A percentile compares a stretch with the other conserved stretches of the same genome.
These are phyloP conservation scores for Pleomassaria siparia DNA, from an alignment of 2,329 filamentous ascomycete genomes.

Conservation along the genomic window DNA sequence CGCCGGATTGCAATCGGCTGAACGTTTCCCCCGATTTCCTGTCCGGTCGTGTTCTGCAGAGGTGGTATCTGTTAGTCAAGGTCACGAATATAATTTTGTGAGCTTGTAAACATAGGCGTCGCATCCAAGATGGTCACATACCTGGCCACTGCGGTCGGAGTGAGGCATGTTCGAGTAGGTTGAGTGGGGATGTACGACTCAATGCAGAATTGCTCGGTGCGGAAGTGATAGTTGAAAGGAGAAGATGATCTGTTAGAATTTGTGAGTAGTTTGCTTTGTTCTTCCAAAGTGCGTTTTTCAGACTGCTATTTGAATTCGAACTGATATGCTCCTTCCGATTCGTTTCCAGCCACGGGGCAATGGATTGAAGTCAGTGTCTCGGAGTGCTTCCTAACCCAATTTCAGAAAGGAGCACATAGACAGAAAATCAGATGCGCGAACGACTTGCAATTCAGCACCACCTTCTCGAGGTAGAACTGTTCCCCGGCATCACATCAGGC, in stretches of 20 bases:
- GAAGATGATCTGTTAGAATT: not conserved
- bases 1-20: slow-evolving; percentile 10
- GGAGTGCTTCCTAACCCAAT: not conserved
- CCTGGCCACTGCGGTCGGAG: not conserved
- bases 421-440: not conserved
- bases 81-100: not conserved
- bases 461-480: not conserved
- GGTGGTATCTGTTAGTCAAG: not conserved
- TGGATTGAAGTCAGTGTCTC: not conserved
- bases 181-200: not conserved
- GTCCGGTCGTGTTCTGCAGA: not conserved
- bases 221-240: not conserved
- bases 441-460: not conserved
- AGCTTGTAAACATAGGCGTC: too few relatives aligned
- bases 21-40: not conserved
- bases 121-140: too few relatives aligned
- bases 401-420: not conserved
- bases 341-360: not conserved
- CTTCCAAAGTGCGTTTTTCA: not conserved
- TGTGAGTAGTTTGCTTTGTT: not conserved
- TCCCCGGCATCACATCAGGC: not conserved
- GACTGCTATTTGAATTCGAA: not conserved
- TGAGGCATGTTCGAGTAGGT: not conserved
- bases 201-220: not conserved
- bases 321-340: not conserved